A percentile compares a stretch with the other conserved stretches of the same genome.
Evolutionary conservation across 2,329 filamentous ascomycete genomes (phyloP).

Genomic region (Colletotrichum truncatum): DNA sequence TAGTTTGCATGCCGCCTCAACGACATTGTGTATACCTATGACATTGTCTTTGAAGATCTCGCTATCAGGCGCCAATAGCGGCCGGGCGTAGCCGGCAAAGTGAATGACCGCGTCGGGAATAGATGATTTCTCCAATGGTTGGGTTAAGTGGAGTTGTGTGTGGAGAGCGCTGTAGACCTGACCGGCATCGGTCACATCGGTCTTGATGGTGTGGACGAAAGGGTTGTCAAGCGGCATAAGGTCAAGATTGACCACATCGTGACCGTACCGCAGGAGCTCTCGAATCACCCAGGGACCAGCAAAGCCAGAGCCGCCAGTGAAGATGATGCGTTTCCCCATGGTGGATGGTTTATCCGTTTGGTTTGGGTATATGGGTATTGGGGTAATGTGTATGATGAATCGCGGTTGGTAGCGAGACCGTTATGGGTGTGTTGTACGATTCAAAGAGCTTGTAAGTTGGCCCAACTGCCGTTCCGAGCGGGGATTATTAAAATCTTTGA

Average conservation of each 20-base stretch:
- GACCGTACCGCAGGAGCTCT: conserved; percentile 40
- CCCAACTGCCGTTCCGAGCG: too few relatives aligned
- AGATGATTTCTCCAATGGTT: conserved; percentile 40
- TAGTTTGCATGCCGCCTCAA: conserved; percentile 70
- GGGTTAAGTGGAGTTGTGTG: conserved; percentile 58
- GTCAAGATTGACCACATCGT: conserved; percentile 47
- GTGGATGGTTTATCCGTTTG: too few relatives aligned
- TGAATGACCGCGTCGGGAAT: conserved; percentile 70
- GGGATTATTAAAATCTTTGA: too few relatives aligned
- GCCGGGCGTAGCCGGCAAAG: conserved; percentile 66
- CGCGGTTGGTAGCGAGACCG: too few relatives aligned
- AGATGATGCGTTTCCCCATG: conserved; percentile 39
- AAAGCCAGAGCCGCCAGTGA: conserved; percentile 46
- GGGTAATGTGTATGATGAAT: too few relatives aligned
- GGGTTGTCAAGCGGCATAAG: conserved; percentile 39
- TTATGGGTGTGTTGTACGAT: too few relatives aligned
- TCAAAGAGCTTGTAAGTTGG: too few relatives aligned
- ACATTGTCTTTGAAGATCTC: conserved; percentile 67
- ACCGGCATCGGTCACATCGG: conserved; percentile 45
- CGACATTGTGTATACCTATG: conserved; percentile 66
- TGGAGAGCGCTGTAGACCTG: conserved; percentile 48
- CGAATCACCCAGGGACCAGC: conserved; percentile 45
- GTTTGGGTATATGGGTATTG: too few relatives aligned
- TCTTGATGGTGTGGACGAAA: conserved; percentile 43
- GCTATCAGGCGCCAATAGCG: conserved; percentile 69